These are phyloP conservation scores for Penicillium italicum DNA, from an alignment of 2,329 filamentous ascomycete species.

Conservation along the genomic window DNA sequence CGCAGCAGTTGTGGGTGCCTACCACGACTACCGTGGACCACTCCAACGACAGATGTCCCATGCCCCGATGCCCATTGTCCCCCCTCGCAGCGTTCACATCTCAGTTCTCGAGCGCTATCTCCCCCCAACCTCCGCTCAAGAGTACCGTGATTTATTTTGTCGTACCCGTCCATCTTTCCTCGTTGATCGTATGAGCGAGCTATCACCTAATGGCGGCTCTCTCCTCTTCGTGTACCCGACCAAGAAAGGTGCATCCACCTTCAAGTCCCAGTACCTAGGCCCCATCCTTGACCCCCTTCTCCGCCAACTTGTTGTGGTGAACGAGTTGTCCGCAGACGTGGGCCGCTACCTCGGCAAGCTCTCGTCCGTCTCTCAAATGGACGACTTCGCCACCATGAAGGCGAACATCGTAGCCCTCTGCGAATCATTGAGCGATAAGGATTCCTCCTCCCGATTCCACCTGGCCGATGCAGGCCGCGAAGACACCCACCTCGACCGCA, in stretches of 20 bases:
- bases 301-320: constrained; percentile 56
- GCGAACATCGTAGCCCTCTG: constrained; percentile 42
- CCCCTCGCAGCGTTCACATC: constrained; percentile 58
- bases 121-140: constrained; percentile 57
- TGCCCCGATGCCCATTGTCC: constrained; percentile 56
- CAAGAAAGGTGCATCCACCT: constrained; percentile 53
- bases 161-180: constrained; percentile 55
- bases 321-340: constrained; percentile 57
- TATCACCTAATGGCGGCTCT: constrained; percentile 55
- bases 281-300: constrained; percentile 61
- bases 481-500: constrained; percentile 49
- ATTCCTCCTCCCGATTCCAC: constrained; percentile 39
- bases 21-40: constrained; percentile 53
- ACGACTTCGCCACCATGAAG: constrained; percentile 52
- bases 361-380: constrained; percentile 52
- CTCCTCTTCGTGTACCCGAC: constrained; percentile 63
- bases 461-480: constrained; percentile 52
- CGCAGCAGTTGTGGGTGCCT: constrained; percentile 57
- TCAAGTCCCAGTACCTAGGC: constrained; percentile 57
- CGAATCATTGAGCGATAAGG: constrained; percentile 38
- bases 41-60: constrained; percentile 40
- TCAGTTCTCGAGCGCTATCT: constrained; percentile 63
- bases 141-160: constrained; percentile 58
- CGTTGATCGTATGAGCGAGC: constrained; percentile 58
- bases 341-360: constrained; percentile 54